Evolutionary conservation across 257 asterid species (phyloP), one percentile per base, ranked within the genome.

Genomic region (Salvia hispanica): DNA sequence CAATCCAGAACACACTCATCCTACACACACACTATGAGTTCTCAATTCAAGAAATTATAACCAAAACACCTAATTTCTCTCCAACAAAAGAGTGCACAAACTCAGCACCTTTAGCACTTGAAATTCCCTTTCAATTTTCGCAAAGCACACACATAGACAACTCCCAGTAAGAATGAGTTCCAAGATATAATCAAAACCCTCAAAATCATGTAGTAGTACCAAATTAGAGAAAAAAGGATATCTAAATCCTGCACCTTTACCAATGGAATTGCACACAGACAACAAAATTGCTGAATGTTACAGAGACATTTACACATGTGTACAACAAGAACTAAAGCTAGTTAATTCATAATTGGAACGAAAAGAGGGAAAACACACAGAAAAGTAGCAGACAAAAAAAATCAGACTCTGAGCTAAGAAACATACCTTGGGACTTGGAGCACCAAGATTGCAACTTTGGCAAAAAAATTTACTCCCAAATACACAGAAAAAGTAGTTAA

Each of bases 1-100:
- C 2, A 70, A 76, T 37, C 87, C 86, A 76, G 42, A 78, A 52
- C 73, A 66, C 53, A 31, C 74, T 78, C 96, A 85, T 91, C 71
- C 77, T 78, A 58, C 73, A 66, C 51, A 54, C 52, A 25, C 31
- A 61, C 15, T 40, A 9, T 25, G 3, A 54, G 9, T 11, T 11
- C 60, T 31, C 60, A 55, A 8, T 40, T 25, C 9, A 2, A 7
- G 45, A 40, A 40, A 39, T 39, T 39, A 39, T 39, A 39, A 4
- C 39, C 7, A 39, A 39, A 39, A 39, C 8, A 7, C 43, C 45
- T 2, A 25, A 2, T 25, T 1, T 25, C 31, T 25, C 31, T 25
- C 31, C 31, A 40, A 40, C 9, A 40, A 39, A 39, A 39, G 7
- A 39, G 10, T 39, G 1, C 7, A 6, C 1, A 39, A 40, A 40